Evolutionary conservation across 2,329 filamentous ascomycete species (phyloP), one percentile per base, ranked within the genome.

Genomic region (Colletotrichum lentis): DNA sequence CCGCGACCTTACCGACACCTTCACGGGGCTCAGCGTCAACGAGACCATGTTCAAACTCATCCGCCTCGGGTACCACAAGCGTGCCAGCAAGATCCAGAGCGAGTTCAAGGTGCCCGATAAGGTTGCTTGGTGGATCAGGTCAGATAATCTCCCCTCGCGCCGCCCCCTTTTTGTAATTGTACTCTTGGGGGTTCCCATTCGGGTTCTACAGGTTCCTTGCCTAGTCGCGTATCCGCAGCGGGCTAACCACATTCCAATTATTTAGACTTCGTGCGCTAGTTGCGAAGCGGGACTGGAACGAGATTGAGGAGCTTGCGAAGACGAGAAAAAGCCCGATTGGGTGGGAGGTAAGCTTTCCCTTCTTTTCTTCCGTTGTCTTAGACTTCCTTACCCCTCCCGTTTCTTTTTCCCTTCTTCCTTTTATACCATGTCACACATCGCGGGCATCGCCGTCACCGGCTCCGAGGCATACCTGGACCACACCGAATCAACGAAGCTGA

Each of bases 71-170:
- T 94, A 97, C 76, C 86, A 90, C 62, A 94, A 94, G 73, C 88
- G 94, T 69, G 94, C 94, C 24, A 91, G 91, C 79, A 97, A 95
- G 79, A 85, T 98, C 3, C 91, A 96, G 77, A 90, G 86, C 76
- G 95, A 98, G 73, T 99, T 99, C 82, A 96, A 94, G 75, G 90
- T 99, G 54, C 88, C 92, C 0, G 96, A 98, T 72, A 96, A 94
- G 79, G 91, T 93, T 37, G 91, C 89, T 71, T 95, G 93, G 88
- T 99, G 95, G 93, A 86, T 89, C 67, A 82, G 87, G 86, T 88
- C 77, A 74, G 83, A 76, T 35, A 18, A 18, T 37, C 39, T 31
- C 14, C 47, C 20, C 4, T 20, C 16, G 18, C 20, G 24, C n/a
- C 22, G 2, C 14, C 49, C 39, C 39, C 27, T 56, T 62, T 39